Conservation (phyloP, 2,329 filamentous ascomycete species). For the Clonostachys chloroleuca region DNA sequence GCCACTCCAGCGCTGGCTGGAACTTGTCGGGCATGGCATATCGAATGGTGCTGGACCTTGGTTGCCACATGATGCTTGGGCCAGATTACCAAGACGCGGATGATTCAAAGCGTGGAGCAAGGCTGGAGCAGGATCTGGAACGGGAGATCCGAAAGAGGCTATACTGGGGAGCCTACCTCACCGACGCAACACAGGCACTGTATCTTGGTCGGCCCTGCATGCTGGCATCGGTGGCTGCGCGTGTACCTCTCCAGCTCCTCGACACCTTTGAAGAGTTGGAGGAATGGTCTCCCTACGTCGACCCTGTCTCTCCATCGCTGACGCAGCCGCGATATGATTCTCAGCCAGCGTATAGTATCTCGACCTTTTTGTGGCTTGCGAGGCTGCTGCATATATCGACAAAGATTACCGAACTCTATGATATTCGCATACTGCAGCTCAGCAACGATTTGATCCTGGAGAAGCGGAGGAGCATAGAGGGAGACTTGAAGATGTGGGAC, state of each 20-base stretch:
- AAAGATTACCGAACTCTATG: slow-evolving; percentile 4
- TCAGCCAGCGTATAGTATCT: slow-evolving; percentile 18
- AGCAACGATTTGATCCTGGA: not conserved
- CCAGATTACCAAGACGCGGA: slow-evolving; percentile 16
- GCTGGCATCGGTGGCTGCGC: slow-evolving; percentile 21
- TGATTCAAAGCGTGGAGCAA: slow-evolving; percentile 11
- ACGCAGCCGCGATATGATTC: slow-evolving; percentile 10
- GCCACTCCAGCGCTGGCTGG: slow-evolving; percentile 26
- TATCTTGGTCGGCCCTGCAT: slow-evolving; percentile 25
- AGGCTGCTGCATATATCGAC: slow-evolving; percentile 19
- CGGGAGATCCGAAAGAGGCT: slow-evolving; percentile 25
- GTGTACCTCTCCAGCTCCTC: slow-evolving; percentile 20
- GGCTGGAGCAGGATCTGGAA: slow-evolving; percentile 17
- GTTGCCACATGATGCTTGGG: slow-evolving; percentile 24
- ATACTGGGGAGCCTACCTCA: slow-evolving; percentile 26
- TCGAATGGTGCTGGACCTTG: slow-evolving; percentile 31
- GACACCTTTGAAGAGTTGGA: slow-evolving; percentile 26
- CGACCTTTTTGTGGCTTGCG: slow-evolving; percentile 18
- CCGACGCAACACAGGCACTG: slow-evolving; percentile 22
- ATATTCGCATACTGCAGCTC: slow-evolving; percentile 2
- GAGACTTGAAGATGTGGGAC: slow-evolving; percentile 2
- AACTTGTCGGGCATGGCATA: slow-evolving; percentile 26
- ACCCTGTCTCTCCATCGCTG: slow-evolving; percentile 4
- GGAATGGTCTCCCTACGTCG: slow-evolving; percentile 24
- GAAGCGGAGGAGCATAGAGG: slow-evolving; percentile 3